Percentiles rank a stretch among this genome's conserved stretches.
Evolutionary conservation across 768 basidiomycete species (phyloP).

Genomic region (Hydnomerulius pinastri): DNA sequence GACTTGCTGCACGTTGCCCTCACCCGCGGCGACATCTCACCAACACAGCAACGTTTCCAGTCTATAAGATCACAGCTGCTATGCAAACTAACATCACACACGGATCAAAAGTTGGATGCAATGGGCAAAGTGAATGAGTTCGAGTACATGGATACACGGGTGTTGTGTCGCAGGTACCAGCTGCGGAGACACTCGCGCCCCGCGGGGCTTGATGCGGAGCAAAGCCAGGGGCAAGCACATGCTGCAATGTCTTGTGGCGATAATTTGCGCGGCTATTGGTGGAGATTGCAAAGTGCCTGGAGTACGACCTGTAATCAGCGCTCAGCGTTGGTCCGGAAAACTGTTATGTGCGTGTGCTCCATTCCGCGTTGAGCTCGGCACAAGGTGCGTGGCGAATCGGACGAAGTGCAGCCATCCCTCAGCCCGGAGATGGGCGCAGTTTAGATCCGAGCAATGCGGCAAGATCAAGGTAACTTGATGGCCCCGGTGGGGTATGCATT

Average conservation of each 20-base stretch:
- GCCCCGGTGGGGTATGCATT: neutral
- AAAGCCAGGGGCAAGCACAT: no score
- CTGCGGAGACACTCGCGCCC: neutral
- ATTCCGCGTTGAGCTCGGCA: neutral
- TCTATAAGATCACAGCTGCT: neutral
- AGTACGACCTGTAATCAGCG: neutral
- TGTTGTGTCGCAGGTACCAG: no score
- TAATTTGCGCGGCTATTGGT: neutral
- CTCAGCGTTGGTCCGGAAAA: no score
- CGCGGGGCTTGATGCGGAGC: neutral
- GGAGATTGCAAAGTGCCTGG: neutral
- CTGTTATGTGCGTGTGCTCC: neutral
- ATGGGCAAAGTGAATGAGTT: neutral
- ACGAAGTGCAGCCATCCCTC: neutral
- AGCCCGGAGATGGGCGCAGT: neutral
- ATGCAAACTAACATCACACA: neutral
- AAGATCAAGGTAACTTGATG: neutral
- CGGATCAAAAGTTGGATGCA: neutral
- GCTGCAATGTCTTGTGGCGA: neutral
- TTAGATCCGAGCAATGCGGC: neutral
- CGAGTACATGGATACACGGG: neutral
- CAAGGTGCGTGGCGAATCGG: neutral
- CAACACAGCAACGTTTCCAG: neutral
- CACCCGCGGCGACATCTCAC: neutral
- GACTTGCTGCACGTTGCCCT: neutral